Percentiles rank a stretch among this genome's conserved stretches.
Evolutionary conservation across 352 stramenopile species (phyloP).

Genomic region (Globisporangium spinosum): DNA sequence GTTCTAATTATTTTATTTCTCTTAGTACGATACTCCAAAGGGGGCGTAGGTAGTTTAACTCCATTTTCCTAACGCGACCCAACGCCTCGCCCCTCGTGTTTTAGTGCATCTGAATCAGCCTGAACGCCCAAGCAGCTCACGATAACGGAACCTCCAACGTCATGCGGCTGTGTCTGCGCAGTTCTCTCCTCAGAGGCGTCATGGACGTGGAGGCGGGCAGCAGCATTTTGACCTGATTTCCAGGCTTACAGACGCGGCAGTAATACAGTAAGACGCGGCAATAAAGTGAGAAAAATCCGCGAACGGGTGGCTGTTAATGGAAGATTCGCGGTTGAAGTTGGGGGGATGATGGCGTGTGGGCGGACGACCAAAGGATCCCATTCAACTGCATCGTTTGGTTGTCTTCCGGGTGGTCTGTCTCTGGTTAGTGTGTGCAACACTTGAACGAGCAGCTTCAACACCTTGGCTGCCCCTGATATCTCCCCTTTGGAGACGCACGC

Average conservation of each 20-base stretch:
- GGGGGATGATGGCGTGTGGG: neutral
- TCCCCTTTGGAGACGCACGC: neutral
- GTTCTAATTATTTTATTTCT: constrained; percentile 1
- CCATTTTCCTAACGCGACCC: neutral
- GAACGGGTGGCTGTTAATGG: neutral
- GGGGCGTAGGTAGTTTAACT: neutral
- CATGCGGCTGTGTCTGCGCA: neutral
- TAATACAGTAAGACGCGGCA: no score
- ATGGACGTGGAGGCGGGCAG: no score
- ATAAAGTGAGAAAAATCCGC: neutral
- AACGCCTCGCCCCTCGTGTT: neutral
- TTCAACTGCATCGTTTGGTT: neutral
- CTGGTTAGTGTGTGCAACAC: no score
- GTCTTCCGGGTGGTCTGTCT: neutral
- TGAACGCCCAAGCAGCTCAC: neutral
- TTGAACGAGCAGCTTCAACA: neutral
- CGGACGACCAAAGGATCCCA: neutral
- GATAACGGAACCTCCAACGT: neutral
- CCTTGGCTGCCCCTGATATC: neutral
- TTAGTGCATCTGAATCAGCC: neutral
- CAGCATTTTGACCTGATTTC: no score
- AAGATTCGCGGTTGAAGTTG: neutral
- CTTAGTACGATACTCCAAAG: neutral
- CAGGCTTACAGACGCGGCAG: no score
- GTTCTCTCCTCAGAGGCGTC: neutral